Conservation (phyloP, 257 asterid species). For the Scutellaria barbata region DNA sequence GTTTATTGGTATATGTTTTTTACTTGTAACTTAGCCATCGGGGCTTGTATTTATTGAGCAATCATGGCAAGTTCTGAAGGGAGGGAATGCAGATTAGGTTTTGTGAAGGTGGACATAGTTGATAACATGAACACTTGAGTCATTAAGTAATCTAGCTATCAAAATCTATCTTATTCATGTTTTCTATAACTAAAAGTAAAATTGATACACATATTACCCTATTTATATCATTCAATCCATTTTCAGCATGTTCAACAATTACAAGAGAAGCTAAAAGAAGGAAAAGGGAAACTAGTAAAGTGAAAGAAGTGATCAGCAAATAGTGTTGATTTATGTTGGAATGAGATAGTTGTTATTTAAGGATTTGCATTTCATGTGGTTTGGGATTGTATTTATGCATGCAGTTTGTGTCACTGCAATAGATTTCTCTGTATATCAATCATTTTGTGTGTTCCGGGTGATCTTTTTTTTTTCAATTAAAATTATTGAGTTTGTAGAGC, state of each 20-base stretch:
- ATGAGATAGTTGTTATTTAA: slow-evolving; percentile 21
- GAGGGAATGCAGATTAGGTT: background rate
- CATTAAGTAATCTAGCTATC: background rate
- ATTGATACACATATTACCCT: background rate
- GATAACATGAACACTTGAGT: slow-evolving; percentile 13
- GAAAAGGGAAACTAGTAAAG: slow-evolving; percentile 6
- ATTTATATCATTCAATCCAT: slow-evolving; percentile 9
- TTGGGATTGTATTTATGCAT: background rate
- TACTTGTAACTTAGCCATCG: background rate
- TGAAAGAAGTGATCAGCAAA: slow-evolving; percentile 5
- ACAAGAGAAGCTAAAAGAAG: background rate
- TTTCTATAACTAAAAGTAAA: background rate
- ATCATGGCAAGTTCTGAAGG: slow-evolving; percentile 7
- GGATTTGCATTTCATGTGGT: slow-evolving; percentile 1
- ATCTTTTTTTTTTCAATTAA: slow-evolving; percentile 6
- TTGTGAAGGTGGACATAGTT: background rate
- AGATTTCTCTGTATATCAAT: background rate
- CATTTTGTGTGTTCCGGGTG: slow-evolving; percentile 14
- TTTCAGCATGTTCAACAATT: slow-evolving; percentile 3
- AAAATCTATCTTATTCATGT: background rate
- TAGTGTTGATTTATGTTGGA: slow-evolving; percentile 13
- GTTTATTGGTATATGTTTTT: background rate
- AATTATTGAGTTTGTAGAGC: background rate
- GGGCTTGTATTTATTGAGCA: slow-evolving; percentile 15
- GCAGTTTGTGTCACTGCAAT: slow-evolving; percentile 15